Conservation (phyloP, 495 filamentous ascomycete species). For the Aspergillus mulundensis region DNA sequence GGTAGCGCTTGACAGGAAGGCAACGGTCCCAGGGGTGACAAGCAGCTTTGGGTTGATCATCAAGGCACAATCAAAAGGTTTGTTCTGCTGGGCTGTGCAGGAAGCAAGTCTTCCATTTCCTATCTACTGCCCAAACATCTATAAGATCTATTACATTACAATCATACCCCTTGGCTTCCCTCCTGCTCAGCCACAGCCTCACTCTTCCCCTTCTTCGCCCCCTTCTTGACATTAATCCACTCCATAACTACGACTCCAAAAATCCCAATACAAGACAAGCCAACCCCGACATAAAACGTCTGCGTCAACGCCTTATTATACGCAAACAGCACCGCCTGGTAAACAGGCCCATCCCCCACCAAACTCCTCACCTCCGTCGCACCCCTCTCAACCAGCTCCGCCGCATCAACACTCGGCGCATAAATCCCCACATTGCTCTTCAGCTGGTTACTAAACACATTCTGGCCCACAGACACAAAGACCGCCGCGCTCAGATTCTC, state of each 20-base stretch:
- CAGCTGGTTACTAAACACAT: slow-evolving; percentile 9
- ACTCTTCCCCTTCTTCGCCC: neutral
- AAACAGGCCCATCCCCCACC: neutral
- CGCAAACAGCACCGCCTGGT: neutral
- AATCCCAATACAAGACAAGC: neutral
- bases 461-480: slow-evolving; percentile 24
- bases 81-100: no score
- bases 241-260: slow-evolving; percentile 5
- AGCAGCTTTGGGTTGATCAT: no score
- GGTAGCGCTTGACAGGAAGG: no score
- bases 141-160: no score
- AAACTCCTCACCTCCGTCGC: neutral
- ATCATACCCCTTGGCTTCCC: no score
- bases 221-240: slow-evolving; percentile 7
- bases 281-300: slow-evolving; percentile 3
- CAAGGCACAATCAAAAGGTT: no score
- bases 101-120: no score
- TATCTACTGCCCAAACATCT: no score
- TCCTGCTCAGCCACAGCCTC: no score
- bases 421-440: neutral
- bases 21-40: no score
- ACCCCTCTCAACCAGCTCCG: neutral
- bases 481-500: slow-evolving; percentile 65
- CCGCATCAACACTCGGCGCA: neutral
- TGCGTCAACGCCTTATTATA: slow-evolving; percentile 6